Evolutionary conservation across 2,329 filamentous ascomycete genomes (phyloP), one percentile per base, ranked within the genome.

Genomic region (Penicillium sp.): DNA sequence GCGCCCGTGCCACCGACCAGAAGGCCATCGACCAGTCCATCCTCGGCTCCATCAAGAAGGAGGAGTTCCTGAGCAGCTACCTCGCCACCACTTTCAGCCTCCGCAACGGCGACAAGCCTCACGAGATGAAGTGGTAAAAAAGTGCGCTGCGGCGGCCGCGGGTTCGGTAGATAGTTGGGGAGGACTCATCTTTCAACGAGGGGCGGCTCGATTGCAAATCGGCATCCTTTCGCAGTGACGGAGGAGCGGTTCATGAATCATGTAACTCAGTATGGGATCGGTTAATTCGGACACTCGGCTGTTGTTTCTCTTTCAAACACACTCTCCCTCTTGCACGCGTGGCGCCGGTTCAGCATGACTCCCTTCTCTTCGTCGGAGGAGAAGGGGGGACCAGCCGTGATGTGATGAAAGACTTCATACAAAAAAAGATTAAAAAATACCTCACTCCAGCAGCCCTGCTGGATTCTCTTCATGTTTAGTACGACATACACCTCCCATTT

Each of bases 111-210:
- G 92, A 99, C 85, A 92, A 92, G 88, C 94, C 94, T 81, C 94
- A 99, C 83, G 90, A 95, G 87, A 97, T 99, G 94, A 89, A 90
- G 81, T 99, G 92, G 86, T 99, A 96, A 81, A 85, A 69, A 59
- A 53, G 64, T 65, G 64, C 57, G 57, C 61, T 60, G 67, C 60
- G 64, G 66, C 63, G 63, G 69, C 68, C 67, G 68, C 64, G 67
- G 69, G 70, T 70, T 70, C 68, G 68, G 68, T 71, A 69, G 64
- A 68, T 67, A 65, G 57, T 65, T 69, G 67, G 68, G 66, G 69
- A 68, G 67, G 67, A 65, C 63, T 65, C 64, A 63, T 66, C 58
- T 64, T 62, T 60, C 57, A 63, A 63, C 61, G 68, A 70, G 58
- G 63, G 66, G 66, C 63, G 66, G 67, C 65, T 69, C 60, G 63